These are phyloP conservation scores for Claviceps arundinis DNA, from an alignment of 2,329 filamentous ascomycete species.

Conservation along the genomic window DNA sequence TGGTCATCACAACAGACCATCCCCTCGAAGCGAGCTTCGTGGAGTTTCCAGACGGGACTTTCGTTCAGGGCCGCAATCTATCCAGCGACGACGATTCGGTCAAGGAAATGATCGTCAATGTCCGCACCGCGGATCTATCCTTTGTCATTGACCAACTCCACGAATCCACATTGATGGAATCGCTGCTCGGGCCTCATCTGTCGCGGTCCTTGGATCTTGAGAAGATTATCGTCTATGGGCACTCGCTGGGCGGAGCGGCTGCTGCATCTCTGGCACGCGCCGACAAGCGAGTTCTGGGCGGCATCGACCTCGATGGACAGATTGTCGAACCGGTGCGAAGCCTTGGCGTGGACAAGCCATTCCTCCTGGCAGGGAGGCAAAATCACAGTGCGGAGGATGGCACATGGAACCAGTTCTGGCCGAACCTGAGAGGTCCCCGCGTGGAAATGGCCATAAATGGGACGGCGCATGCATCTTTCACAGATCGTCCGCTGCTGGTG, in stretches of 20 bases:
- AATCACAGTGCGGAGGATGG: slow-evolving; percentile 17
- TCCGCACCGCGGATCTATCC: slow-evolving; percentile 21
- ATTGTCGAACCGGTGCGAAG: slow-evolving; percentile 14
- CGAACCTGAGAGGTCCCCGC: slow-evolving; percentile 13
- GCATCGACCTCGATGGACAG: slow-evolving; percentile 27
- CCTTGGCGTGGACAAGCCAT: slow-evolving; percentile 10
- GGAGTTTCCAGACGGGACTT: slow-evolving; percentile 30
- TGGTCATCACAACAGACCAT: slow-evolving; percentile 36
- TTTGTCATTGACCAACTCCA: slow-evolving; percentile 23
- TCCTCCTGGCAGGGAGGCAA: slow-evolving; percentile 17
- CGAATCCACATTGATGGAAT: slow-evolving; percentile 8
- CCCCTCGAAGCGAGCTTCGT: slow-evolving; percentile 31
- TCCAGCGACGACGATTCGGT: slow-evolving; percentile 6
- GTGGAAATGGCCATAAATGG: slow-evolving; percentile 13
- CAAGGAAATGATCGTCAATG: slow-evolving; percentile 1
- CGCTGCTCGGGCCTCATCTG: slow-evolving; percentile 5
- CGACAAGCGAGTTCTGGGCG: slow-evolving; percentile 16
- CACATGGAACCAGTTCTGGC: slow-evolving; percentile 19
- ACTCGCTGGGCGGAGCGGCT: slow-evolving; percentile 26
- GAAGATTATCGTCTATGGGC: slow-evolving; percentile 18
- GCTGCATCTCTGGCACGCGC: slow-evolving; percentile 12
- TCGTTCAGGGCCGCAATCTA: slow-evolving; percentile 11
- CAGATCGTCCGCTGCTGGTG: slow-evolving; percentile 17
- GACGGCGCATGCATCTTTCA: slow-evolving; percentile 19
- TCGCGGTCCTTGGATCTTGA: slow-evolving; percentile 14